These are phyloP conservation scores for Herpetomonas tarakana DNA, from an alignment of 208 protist species.

Conservation along the genomic window DNA sequence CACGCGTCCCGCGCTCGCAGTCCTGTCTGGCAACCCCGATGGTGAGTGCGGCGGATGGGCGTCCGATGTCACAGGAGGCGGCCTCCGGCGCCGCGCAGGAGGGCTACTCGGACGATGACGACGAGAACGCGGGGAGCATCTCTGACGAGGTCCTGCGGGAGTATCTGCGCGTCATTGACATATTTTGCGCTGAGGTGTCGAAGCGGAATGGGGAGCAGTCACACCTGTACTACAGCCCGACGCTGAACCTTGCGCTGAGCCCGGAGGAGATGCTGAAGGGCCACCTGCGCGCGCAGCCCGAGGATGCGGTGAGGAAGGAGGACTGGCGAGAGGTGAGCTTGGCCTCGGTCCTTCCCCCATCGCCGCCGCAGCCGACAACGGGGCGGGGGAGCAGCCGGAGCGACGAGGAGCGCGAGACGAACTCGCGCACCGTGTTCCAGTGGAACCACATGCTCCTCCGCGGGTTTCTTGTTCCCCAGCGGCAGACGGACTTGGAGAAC, in stretches of 20 bases:
- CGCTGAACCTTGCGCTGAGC: conserved; percentile 54
- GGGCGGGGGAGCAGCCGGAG: not conserved
- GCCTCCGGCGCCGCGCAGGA: not conserved
- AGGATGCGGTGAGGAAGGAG: not conserved
- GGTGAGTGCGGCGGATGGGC: not conserved
- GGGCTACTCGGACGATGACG: conserved; percentile 8
- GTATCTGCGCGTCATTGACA: conserved; percentile 48
- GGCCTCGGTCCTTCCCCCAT: not conserved
- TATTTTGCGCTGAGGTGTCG: conserved; percentile 44
- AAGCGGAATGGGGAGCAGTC: conserved; percentile 22
- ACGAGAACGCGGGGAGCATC: conserved; percentile 14
- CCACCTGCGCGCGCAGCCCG: not conserved
- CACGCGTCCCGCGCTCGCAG: conserved; percentile 1
- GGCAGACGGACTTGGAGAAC: conserved; percentile 7
- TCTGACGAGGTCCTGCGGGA: conserved; percentile 32
- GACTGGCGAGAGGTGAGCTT: not conserved
- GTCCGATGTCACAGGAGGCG: no score
- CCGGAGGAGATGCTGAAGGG: conserved; percentile 36
- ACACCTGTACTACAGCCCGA: conserved; percentile 68
- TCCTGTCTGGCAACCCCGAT: conserved; percentile 5
- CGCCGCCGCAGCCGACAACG: not conserved
- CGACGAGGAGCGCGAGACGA: conserved; percentile 9
- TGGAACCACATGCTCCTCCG: conserved; percentile 23
- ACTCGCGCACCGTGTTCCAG: conserved; percentile 21
- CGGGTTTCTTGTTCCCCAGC: conserved; percentile 14